These are phyloP conservation scores for Azolla pinnata DNA, from an alignment of 75 land plant genomes.

Conservation along the genomic window DNA sequence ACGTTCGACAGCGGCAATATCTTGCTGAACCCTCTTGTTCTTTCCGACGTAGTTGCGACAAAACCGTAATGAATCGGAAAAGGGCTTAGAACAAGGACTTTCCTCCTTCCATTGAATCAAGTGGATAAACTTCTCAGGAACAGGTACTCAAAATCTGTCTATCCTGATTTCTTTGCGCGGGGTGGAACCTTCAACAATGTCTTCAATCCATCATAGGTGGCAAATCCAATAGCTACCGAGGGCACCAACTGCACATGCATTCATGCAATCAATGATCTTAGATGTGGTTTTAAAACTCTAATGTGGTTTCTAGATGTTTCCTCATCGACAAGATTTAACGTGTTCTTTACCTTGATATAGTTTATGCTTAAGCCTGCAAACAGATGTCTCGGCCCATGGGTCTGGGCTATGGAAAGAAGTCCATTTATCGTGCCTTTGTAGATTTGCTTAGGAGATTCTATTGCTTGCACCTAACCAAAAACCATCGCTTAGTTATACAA, in stretches of 20 bases:
- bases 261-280: no score
- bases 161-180: constrained; percentile 9
- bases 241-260: constrained; percentile 95
- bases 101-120: neutral
- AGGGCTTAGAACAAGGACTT: neutral
- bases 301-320: no score
- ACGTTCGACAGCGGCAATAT: neutral
- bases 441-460: constrained; percentile 15
- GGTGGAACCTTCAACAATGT: constrained; percentile 60
- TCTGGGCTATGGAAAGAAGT: constrained; percentile 41
- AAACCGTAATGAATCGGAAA: neutral
- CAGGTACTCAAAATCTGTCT: neutral
- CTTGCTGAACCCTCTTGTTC: neutral
- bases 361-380: constrained; percentile 93
- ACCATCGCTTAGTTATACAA: no score
- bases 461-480: constrained; percentile 62
- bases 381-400: constrained; percentile 81
- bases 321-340: no score
- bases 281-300: no score
- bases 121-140: no score
- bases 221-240: constrained; percentile 96
- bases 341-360: constrained; percentile 85
- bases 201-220: constrained; percentile 82
- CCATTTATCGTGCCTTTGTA: constrained; percentile 56
- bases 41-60: neutral